A percentile compares a stretch with the other conserved stretches of the same genome.
phyloP scores from a whole-genome alignment of 495 filamentous ascomycete species.

The Baudoinia panamericana region DNA sequence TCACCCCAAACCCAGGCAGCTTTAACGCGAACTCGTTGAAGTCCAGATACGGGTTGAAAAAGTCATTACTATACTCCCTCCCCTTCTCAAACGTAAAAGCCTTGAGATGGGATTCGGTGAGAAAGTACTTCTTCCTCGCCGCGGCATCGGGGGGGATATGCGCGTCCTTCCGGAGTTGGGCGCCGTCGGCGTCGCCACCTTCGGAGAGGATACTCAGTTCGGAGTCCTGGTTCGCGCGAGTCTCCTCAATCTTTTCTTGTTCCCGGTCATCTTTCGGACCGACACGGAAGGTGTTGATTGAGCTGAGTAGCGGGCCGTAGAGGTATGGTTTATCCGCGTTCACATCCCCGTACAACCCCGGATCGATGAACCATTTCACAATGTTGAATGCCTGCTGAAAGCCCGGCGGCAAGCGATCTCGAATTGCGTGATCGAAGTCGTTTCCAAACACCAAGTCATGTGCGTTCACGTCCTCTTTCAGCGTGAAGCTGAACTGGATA shows the following conservation, averaged over 20 bases:
- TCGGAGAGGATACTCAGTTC: slow-evolving; percentile 22
- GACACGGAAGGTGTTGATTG: slow-evolving; percentile 56
- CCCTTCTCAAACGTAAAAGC: slow-evolving; percentile 46
- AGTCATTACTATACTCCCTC: slow-evolving; percentile 60
- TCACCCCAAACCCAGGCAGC: slow-evolving; percentile 63
- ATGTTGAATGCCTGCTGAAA: slow-evolving; percentile 69
- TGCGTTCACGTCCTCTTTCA: slow-evolving; percentile 51
- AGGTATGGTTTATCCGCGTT: slow-evolving; percentile 78
- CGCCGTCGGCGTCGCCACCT: slow-evolving; percentile 40
- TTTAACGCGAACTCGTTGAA: slow-evolving; percentile 72
- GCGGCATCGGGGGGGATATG: slow-evolving; percentile 24
- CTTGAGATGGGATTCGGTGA: slow-evolving; percentile 35
- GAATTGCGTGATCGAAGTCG: slow-evolving; percentile 79
- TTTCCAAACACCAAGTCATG: slow-evolving; percentile 78
- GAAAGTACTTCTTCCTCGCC: slow-evolving; percentile 30
- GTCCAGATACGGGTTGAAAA: slow-evolving; percentile 85
- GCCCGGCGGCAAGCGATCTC: slow-evolving; percentile 72
- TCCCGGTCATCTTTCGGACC: slow-evolving; percentile 35
- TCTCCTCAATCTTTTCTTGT: slow-evolving; percentile 16
- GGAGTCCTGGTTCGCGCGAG: not conserved
- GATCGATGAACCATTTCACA: slow-evolving; percentile 77
- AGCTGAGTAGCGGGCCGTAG: slow-evolving; percentile 61
- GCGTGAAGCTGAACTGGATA: slow-evolving; percentile 62
- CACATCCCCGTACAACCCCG: slow-evolving; percentile 71
- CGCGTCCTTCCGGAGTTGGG: slow-evolving; percentile 38